Evolutionary conservation across 225 moss, liverwort and hornwort species (phyloP).

Genomic region (Neckera pumila): DNA sequence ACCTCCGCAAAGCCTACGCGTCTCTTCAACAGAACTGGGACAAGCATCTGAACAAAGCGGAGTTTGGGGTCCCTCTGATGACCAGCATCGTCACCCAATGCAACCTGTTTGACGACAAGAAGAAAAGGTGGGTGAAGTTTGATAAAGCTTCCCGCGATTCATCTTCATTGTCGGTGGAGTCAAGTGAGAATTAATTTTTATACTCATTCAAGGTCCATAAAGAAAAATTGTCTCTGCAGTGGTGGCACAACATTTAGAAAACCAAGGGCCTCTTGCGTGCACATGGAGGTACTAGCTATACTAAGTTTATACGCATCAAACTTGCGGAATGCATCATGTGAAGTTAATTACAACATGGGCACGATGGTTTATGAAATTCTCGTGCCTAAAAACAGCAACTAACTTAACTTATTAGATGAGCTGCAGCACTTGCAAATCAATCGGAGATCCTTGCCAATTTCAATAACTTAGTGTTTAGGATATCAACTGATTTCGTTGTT

Average conservation of each 20-base stretch:
- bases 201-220: neutral
- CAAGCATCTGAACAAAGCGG: constrained; percentile 72
- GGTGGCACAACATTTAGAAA: neutral
- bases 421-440: neutral
- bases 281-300: neutral
- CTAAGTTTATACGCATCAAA: neutral
- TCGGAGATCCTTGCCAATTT: neutral
- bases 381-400: neutral
- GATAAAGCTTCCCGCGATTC: constrained; percentile 23
- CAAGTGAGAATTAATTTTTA: neutral
- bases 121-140: constrained; percentile 59
- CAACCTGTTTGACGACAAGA: constrained; percentile 58
- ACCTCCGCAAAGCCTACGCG: constrained; percentile 64
- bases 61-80: constrained; percentile 59
- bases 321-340: neutral
- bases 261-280: neutral
- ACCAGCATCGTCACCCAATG: constrained; percentile 50
- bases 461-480: neutral
- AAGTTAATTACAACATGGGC: neutral
- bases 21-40: constrained; percentile 64
- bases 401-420: neutral
- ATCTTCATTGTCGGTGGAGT: neutral
- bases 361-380: neutral
- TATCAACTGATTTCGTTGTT: neutral
- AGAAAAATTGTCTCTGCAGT: no score